Base-by-base conservation (phyloP, 441 rosid genomes). In the Manihot esculenta region DNA sequence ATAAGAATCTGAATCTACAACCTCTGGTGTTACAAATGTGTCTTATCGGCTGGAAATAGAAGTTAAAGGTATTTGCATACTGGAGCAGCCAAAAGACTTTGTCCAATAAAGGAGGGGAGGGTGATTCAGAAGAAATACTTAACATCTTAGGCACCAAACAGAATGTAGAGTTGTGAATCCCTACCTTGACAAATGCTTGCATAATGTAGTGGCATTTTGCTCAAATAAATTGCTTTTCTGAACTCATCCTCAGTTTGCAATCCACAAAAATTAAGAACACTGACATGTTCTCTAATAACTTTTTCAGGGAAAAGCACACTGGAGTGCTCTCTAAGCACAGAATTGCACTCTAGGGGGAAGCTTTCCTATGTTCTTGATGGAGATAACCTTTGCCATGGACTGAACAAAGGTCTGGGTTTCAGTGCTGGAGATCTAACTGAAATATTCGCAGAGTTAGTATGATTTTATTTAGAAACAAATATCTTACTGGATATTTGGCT, bases 381-480 rank as follows among this genome's bases (percentile, higher is more conserved):
- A 3, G 97, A 93, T 73, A 93, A 93, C 66, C 88, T 93, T 76
- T 86, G 94, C 41, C 96, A 91, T 67, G 97, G 98, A 47, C 80
- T 93, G 64, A 93, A 88, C 81, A 89, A 84, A 76, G 89, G 89
- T 85, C 90, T 91, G 15, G 83, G 93, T 77, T 93, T 91, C 80
- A 86, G 84, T 77, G 88, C 91, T 9, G 93, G 88, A 76, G 97
- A 93, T 75, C 88, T 97, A 78, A 83, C 89, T 35, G 94, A 93
- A 93, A 93, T 68, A 91, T 89, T 33, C 89, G 98, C 61, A 86
- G 98, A 59, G 94, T 93, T 54, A 75, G 92, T 77, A 67, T 77
- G 63, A 60, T 64, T 44, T 64, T 74, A 27, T 59, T 13, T 55
- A 54, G 24, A 21, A 45, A 64, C 60, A 63, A 27, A n/a, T n/a